Base-by-base conservation (phyloP, 768 basidiomycete genomes). In the Scleroderma citrinum region DNA sequence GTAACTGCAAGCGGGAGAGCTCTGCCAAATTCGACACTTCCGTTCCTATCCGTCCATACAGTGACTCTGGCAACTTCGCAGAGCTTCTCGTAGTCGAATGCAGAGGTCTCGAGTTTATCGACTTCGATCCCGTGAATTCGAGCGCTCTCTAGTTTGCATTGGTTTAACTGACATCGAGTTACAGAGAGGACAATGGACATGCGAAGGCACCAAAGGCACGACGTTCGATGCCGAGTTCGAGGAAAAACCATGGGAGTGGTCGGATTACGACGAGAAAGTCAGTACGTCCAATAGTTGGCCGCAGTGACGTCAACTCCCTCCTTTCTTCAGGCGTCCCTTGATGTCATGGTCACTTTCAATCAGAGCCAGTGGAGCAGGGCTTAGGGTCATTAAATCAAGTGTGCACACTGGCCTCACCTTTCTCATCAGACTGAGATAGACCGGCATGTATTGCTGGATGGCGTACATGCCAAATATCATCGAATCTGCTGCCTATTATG, bases 191-290 rank as follows among this genome's bases (percentile, higher is more conserved):
- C 67, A 58, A 1, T 95, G 92, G 92, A 80, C 75, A 58, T 90
- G 87, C 56, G 72, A 73, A 37, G 92, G 92, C 7, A 63, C 61
- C 4, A 76, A 74, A 1, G 76, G 77, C 6, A 77, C 77, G 0
- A 47, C 62, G 4, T 93, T 93, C 8, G 80, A 89, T 3, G 74
- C 89, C n/a, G 81, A 84, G 29, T 69, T 90, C 36, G 81, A n/a
- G n/a, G n/a, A n/a, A n/a, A n/a, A 84, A 23, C 78, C 73, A 3
- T 81, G 83, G 62, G 47, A 65, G 50, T 95, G 92, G 92, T 78
- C 73, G 12, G 92, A 93, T 58, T 95, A 95, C 56, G 92, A 95
- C 56, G 92, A 95, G 65, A 91, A 92, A 77, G 92, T 85, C 52
- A 38, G 68, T 19, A 49, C 43, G 31, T 16, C 24, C 12, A 23